Evolutionary conservation across 352 stramenopile genomes (phyloP).

Genomic region (Stramenopiles sp.): DNA sequence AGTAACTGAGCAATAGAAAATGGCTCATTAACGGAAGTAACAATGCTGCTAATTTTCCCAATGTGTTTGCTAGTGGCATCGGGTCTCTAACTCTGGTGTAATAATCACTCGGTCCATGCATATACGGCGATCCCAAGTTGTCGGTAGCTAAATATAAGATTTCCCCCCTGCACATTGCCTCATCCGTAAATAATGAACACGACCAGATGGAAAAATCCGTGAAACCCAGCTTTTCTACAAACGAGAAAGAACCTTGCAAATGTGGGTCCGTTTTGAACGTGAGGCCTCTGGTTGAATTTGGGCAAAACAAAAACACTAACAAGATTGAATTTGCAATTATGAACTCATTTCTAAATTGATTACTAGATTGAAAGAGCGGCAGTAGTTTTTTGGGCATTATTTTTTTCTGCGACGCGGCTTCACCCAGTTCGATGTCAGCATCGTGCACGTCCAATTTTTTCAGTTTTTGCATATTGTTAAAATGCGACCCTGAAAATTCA

Average conservation of each 20-base stretch:
- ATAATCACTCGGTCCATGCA: constrained; percentile 3
- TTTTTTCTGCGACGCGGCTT: background rate
- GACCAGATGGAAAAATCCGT: background rate
- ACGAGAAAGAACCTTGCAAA: constrained; percentile 4
- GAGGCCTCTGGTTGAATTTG: background rate
- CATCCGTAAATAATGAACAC: constrained; percentile 3
- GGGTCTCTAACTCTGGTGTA: background rate
- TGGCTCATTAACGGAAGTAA: background rate
- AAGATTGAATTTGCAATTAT: background rate
- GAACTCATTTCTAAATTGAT: background rate
- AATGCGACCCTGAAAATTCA: background rate
- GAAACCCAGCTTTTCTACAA: constrained; percentile 1
- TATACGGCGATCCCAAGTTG: background rate
- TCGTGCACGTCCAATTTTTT: background rate
- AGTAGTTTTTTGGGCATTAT: background rate
- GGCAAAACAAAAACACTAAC: constrained; percentile 1
- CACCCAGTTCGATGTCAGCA: background rate
- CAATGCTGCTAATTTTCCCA: background rate
- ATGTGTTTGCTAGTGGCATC: background rate
- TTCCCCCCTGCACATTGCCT: background rate
- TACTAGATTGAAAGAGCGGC: constrained; percentile 3
- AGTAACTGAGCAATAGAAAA: constrained; percentile 3
- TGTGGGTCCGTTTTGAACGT: constrained; percentile 8
- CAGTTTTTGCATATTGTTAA: background rate
- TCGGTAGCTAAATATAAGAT: background rate